Conservation (phyloP, 2,329 filamentous ascomycete species). For the Sporothrix schenckii region DNA sequence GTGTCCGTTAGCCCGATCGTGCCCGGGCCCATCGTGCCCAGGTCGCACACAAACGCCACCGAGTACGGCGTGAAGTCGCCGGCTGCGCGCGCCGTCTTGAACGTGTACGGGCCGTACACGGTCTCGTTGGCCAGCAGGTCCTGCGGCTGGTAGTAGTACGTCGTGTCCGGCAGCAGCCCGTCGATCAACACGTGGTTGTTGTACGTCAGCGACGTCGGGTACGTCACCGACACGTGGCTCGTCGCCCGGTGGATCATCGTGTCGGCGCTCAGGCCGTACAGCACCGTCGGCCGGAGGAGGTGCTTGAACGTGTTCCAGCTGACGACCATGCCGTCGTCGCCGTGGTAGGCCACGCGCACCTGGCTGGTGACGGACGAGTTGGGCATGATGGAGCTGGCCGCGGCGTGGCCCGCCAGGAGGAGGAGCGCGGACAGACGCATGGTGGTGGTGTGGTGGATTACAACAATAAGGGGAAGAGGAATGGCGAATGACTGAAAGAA, state of each 20-base stretch:
- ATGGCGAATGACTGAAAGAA: background rate
- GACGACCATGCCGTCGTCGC: constrained; percentile 38
- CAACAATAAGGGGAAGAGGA: background rate
- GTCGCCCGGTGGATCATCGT: constrained; percentile 37
- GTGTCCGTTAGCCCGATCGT: constrained; percentile 31
- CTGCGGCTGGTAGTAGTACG: constrained; percentile 55
- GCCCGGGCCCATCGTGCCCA: constrained; percentile 39
- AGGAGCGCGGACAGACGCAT: background rate
- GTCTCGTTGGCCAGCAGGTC: constrained; percentile 54
- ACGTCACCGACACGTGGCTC: constrained; percentile 41
- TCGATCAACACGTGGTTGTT: constrained; percentile 52
- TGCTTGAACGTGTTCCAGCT: constrained; percentile 45
- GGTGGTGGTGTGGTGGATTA: background rate
- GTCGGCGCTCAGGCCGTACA: constrained; percentile 38
- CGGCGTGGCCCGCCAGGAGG: constrained; percentile 8
- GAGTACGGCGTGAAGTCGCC: constrained; percentile 49
- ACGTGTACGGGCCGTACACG: constrained; percentile 43
- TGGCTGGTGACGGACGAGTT: constrained; percentile 27
- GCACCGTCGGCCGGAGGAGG: constrained; percentile 40
- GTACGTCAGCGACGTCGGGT: constrained; percentile 43
- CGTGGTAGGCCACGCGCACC: constrained; percentile 32
- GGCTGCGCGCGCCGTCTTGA: constrained; percentile 44
- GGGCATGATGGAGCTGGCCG: background rate
- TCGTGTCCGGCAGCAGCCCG: constrained; percentile 47
- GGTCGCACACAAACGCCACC: constrained; percentile 55